Evolutionary conservation across 1,284 basidiomycete genomes (phyloP).

Genomic region (Trichosporon coremiiforme): DNA sequence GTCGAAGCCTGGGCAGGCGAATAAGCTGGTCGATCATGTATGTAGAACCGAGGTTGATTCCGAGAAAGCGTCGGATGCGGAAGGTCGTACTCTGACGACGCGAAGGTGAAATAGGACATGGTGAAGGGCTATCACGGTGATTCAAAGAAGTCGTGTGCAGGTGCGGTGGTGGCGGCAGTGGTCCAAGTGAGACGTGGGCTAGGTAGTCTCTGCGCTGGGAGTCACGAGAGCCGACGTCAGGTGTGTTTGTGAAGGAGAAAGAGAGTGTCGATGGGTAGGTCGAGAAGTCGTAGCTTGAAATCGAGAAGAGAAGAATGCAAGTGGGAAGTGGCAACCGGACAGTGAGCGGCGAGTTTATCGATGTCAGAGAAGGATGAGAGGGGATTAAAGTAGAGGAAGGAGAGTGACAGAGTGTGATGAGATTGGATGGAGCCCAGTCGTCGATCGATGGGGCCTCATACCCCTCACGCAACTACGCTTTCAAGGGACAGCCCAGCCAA

Average conservation of each 20-base stretch:
- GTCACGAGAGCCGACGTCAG: slow-evolving; percentile 2
- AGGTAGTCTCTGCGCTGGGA: not conserved
- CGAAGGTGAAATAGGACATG: slow-evolving; percentile 32
- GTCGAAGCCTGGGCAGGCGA: slow-evolving; percentile 26
- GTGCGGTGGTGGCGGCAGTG: not conserved
- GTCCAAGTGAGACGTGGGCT: not conserved
- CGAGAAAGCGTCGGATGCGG: slow-evolving; percentile 33
- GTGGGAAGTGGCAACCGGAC: not conserved
- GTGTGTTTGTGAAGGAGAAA: not conserved
- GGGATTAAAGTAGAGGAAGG: not conserved
- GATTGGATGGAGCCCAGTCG: slow-evolving; percentile 14
- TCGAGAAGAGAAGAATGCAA: not conserved
- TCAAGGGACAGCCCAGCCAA: not conserved
- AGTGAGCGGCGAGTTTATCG: slow-evolving; percentile 11
- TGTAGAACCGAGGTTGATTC: slow-evolving; percentile 36
- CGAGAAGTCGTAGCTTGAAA: not conserved
- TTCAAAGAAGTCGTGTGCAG: slow-evolving; percentile 8
- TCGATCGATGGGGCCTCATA: slow-evolving; percentile 13
- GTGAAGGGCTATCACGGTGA: not conserved
- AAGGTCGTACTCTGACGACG: slow-evolving; percentile 32
- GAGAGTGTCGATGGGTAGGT: slow-evolving; percentile 8
- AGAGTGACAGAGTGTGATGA: slow-evolving; percentile 6
- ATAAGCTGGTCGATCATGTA: slow-evolving; percentile 29
- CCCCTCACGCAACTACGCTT: not conserved
- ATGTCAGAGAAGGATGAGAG: not conserved